Percentiles rank a stretch among this genome's conserved stretches.
These are phyloP conservation scores for Metarhizium guizhouense DNA, from an alignment of 2,329 filamentous ascomycete genomes.

Conservation along the genomic window DNA sequence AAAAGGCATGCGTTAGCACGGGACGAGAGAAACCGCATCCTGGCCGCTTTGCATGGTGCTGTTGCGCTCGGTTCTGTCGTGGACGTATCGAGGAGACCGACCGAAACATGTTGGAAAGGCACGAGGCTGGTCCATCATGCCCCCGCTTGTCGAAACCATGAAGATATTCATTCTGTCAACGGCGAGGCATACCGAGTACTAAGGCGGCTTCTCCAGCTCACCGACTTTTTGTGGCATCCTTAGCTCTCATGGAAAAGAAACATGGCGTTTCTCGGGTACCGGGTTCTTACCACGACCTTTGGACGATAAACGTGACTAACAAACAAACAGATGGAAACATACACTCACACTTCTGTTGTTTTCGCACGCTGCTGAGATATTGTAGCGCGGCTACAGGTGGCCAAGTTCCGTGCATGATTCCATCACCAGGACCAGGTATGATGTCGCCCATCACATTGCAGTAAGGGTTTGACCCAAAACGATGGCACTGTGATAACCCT, in stretches of 20 bases:
- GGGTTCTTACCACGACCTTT: too few species aligned
- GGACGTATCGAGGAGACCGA: not conserved
- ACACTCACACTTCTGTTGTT: too few species aligned
- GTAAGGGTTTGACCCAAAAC: not conserved
- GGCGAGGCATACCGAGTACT: too few species aligned
- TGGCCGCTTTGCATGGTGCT: not conserved
- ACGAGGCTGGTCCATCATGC: not conserved
- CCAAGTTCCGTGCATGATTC: not conserved
- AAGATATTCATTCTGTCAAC: not conserved
- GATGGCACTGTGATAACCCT: not conserved
- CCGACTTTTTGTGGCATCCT: not conserved
- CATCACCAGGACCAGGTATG: not conserved
- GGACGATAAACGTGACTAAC: too few species aligned
- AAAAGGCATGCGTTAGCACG: not conserved
- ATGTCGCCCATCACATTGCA: not conserved
- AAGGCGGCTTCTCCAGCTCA: not conserved
- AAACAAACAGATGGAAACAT: too few species aligned
- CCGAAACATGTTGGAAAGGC: too few species aligned
- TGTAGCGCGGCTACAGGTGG: not conserved
- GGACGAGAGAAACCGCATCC: not conserved
- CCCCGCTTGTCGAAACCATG: not conserved
- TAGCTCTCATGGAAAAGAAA: not conserved
- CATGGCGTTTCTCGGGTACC: too few species aligned
- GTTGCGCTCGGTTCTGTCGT: not conserved
- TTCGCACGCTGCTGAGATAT: too few species aligned